phyloP scores from a whole-genome alignment of 2,329 filamentous ascomycete species.

The Ophiostoma himal-ulmi region DNA sequence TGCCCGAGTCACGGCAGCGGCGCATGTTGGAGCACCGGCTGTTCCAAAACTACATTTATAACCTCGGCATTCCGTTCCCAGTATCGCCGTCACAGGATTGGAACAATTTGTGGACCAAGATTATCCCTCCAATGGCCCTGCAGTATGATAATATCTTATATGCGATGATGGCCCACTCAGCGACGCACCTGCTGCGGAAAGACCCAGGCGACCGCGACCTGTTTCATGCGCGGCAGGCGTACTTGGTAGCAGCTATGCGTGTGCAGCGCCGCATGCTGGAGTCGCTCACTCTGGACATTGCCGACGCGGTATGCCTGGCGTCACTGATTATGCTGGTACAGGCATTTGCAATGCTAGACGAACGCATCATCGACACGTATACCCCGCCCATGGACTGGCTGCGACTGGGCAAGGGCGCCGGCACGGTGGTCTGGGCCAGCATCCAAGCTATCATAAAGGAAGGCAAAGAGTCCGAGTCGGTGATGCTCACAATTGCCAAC shows the following conservation, averaged over 20 bases:
- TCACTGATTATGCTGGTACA: conserved; percentile 29
- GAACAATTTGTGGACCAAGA: conserved; percentile 26
- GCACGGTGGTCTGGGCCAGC: conserved; percentile 30
- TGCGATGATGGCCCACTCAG: conserved; percentile 28
- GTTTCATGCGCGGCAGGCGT: conserved; percentile 29
- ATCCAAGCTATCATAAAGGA: conserved; percentile 26
- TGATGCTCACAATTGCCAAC: conserved; percentile 25
- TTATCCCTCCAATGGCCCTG: conserved; percentile 27
- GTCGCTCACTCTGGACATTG: conserved; percentile 26
- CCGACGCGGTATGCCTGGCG: conserved; percentile 29
- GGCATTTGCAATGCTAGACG: conserved; percentile 29
- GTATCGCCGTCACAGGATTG: conserved; percentile 25
- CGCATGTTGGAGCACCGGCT: conserved; percentile 31
- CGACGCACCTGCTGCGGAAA: conserved; percentile 27
- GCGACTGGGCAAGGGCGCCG: conserved; percentile 27
- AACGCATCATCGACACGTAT: conserved; percentile 29
- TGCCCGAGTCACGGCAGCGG: conserved; percentile 28
- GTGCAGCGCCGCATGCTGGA: conserved; percentile 30
- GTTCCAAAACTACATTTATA: conserved; percentile 29
- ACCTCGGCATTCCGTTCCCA: conserved; percentile 24
- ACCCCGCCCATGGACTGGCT: conserved; percentile 29
- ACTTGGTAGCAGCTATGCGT: conserved; percentile 29
- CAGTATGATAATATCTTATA: conserved; percentile 29
- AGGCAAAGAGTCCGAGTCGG: conserved; percentile 22
- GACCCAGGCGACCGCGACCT: conserved; percentile 26